Base-by-base conservation (phyloP, 1,284 basidiomycete genomes). In the Serendipita sp. region DNA sequence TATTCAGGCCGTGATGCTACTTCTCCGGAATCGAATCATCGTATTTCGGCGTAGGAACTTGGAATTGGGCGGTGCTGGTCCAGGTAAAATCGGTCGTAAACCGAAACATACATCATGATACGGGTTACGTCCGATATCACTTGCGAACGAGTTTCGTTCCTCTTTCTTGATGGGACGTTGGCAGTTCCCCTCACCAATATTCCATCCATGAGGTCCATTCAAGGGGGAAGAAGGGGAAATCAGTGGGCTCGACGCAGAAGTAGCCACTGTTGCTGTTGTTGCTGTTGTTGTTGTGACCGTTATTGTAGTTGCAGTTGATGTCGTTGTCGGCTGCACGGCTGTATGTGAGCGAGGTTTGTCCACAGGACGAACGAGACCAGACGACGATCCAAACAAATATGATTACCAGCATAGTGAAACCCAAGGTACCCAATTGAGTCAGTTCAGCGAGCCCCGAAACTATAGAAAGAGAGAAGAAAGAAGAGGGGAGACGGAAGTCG, bases 361-460 rank as follows among this genome's bases (percentile, higher is more conserved):
- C 29, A 49, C 45, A n/a, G 8, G 45, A 17, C 38, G 38, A 38
- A 38, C 38, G 38, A 38, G 12, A 13, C 38, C 38, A 38, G 6
- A 38, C 38, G 38, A 38, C 38, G 38, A 38, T 38, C 38, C 38
- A 38, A 38, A 38, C 12, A 6, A 38, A 38, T 6, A 38, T 13
- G 6, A 38, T 38, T 5, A 38, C 38, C 38, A 38, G 12, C 38
- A 38, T 38, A 38, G 38, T 38, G 38, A 38, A 38, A 38, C 35
- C 6, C 5, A 2, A 12, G 35, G 35, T 38, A 12, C 12, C 35
- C 35, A 38, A 41, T n/a, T 34, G 35, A 22, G 65, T 63, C 32
- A 64, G 65, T 45, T 64, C 64, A 41, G 61, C 64, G 8, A 17
- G 42, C 22, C 62, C 42, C 8, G n/a, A 44, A 10, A 50, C 53